Evolutionary conservation across 495 filamentous ascomycete genomes (phyloP), one percentile per base, ranked within the genome.

Genomic region (Aspergillus heteromorphus): DNA sequence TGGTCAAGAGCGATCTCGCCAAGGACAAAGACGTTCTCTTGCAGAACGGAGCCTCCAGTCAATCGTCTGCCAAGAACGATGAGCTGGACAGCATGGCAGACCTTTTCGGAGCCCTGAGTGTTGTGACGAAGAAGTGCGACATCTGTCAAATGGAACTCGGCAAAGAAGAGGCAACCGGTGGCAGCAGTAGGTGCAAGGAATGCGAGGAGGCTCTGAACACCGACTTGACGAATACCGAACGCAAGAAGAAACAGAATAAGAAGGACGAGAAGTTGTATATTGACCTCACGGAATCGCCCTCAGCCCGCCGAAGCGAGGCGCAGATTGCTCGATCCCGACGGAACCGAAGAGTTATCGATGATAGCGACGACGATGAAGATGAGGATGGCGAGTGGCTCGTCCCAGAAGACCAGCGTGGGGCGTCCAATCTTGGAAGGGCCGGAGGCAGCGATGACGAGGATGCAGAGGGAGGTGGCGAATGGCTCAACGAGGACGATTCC

Each of bases 391-490:
- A 86, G 29, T 95, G 90, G 91, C 66, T 95, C 23, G 87, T 90
- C 4, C 77, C 83, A 0, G 81, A 85, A 41, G 67, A 77, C 16
- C 72, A 92, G 58, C 82, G 79, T 49, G 72, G 74, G 3, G 57
- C 74, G 2, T 50, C 79, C 3, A 74, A 75, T 36, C 78, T 93
- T 47, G 91, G 88, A 25, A 87, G 85, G 65, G 87, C 87, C 34
- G 91, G 89, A 16, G 91, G 87, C 11, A 80, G 78, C 6, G 89
- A 92, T 40, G 91, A 96, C 59, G 91, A 95, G 62, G 77, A 95
- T 71, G 76, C 86, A 16, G 91, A 96, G 60, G 90, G 89, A 23
- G 88, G 86, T 18, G 91, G 89, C 16, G 87, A 92, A 49, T 87
- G 83, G 68, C 72, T 96, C 23, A 76, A 74, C 25, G 86, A 86